Evolutionary conservation across 169 alveolate species (phyloP).

Genomic region (Eimeria acervulina): DNA sequence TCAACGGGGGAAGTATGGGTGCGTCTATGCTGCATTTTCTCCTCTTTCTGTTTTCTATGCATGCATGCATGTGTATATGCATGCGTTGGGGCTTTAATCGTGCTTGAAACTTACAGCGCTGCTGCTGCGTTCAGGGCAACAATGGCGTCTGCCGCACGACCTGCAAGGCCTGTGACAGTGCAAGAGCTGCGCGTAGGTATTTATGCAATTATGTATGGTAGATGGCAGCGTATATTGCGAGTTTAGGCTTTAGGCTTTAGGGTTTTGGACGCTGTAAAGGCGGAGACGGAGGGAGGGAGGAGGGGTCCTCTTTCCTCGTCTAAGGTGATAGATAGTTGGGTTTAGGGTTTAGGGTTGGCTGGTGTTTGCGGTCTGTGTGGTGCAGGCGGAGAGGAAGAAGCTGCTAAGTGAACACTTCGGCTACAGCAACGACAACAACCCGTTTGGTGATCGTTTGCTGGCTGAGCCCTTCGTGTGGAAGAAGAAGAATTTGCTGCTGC

Average conservation of each 20-base stretch:
- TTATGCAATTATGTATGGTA: neutral
- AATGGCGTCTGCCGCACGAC: neutral
- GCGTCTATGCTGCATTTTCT: neutral
- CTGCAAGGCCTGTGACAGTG: slow-evolving; percentile 48
- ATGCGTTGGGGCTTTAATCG: neutral
- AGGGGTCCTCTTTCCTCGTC: too few species aligned
- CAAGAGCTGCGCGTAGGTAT: slow-evolving; percentile 36
- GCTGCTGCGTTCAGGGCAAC: neutral
- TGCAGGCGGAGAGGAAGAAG: slow-evolving; percentile 76
- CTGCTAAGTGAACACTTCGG: slow-evolving; percentile 82
- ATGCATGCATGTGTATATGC: neutral
- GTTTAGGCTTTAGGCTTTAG: too few species aligned
- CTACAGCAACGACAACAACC: slow-evolving; percentile 83
- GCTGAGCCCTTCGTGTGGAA: slow-evolving; percentile 84
- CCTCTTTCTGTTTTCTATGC: neutral
- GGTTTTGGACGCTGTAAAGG: too few species aligned
- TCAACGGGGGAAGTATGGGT: slow-evolving; percentile 9
- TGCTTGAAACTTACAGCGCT: neutral
- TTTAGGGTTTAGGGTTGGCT: neutral
- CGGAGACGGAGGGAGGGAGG: too few species aligned
- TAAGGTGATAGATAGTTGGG: neutral
- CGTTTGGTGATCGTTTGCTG: slow-evolving; percentile 83
- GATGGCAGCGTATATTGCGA: neutral
- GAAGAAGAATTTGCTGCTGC: slow-evolving; percentile 80
- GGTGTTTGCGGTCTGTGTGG: neutral